Conservation (phyloP, 2,329 filamentous ascomycete genomes). For the Chaetoscypha palmicola region DNA sequence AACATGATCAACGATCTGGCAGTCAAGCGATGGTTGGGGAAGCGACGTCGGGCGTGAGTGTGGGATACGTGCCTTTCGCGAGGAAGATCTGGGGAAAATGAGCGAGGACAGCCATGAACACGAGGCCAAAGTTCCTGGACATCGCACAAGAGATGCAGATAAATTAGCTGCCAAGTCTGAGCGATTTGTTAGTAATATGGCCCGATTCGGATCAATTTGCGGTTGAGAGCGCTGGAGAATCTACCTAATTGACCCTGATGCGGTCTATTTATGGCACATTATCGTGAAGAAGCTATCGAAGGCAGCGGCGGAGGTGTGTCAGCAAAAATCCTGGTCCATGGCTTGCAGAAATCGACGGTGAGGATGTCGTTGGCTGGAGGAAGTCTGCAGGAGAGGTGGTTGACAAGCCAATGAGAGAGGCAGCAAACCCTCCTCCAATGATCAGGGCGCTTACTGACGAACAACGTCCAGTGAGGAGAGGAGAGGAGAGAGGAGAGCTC, state of each 20-base stretch:
- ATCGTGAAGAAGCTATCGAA: no score
- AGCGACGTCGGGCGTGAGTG: background rate
- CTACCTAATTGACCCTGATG: conserved; percentile 19
- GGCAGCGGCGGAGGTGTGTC: conserved; percentile 1
- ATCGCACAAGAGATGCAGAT: conserved; percentile 11
- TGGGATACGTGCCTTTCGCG: background rate
- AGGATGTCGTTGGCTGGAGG: background rate
- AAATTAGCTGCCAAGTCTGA: conserved; percentile 11
- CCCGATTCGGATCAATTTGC: conserved; percentile 13
- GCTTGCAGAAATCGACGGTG: conserved; percentile 1
- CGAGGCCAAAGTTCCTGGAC: no score
- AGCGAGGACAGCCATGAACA: background rate
- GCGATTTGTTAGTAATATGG: conserved; percentile 12
- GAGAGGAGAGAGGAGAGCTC: background rate
- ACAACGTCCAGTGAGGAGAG: background rate
- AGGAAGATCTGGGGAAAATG: conserved; percentile 7
- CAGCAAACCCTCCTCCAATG: background rate
- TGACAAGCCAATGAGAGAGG: background rate
- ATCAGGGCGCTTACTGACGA: conserved; percentile 1
- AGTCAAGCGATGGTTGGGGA: background rate
- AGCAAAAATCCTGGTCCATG: background rate
- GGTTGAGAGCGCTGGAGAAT: conserved; percentile 3
- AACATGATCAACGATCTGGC: background rate
- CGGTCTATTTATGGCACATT: conserved; percentile 22
- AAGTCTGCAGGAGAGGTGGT: background rate